Base-by-base conservation (phyloP, 2,329 filamentous ascomycete genomes). In the Botrytis elliptica region DNA sequence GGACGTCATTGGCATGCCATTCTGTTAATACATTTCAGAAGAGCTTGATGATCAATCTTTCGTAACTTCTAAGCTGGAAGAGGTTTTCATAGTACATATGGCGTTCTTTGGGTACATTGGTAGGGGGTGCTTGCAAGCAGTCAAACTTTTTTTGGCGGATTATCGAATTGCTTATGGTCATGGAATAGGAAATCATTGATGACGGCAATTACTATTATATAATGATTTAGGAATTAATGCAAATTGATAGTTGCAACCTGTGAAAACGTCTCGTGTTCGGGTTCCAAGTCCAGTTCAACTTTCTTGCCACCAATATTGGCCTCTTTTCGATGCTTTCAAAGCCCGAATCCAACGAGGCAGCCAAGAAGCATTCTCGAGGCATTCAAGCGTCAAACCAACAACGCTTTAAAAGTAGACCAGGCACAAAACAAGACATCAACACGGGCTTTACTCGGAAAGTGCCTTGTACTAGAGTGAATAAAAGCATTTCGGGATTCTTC, bases 171-270 rank as follows among this genome's bases (percentile, higher is more conserved):
- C 57, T 65, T 36, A 68, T 68, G 36, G 36, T 46, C 46, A 66
- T 33, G 40, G 46, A 65, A 57, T 67, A 65, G 70, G 70, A 57
- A 55, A 72, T 59, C 60, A 59, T 72, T 59, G 63, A 69, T 60
- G 63, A 60, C 38, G 40, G 57, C 60, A 55, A 55, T 29, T 57
- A 57, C 38, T 62, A 66, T 70, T 72, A 74, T 73, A 73, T 73
- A 73, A 75, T 74, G 70, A 73, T 69, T 55, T 71, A 73, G 71
- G 74, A 59, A 70, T 62, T 75, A 75, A 76, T 76, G 52, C 49
- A 44, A 40, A 65, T 36, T 62, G 52, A 29, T 64, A 62, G 25
- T 49, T 71, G 36, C 36, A 36, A 22, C n/a, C 38, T 22, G 29
- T n/a, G 18, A 22, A 42, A 57, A 57, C 22, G 20, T 68, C 60